Percentiles rank a stretch among this genome's conserved stretches.
phyloP scores from a whole-genome alignment of 805 yeast species.

The Jamesozyma jinghongensis region DNA sequence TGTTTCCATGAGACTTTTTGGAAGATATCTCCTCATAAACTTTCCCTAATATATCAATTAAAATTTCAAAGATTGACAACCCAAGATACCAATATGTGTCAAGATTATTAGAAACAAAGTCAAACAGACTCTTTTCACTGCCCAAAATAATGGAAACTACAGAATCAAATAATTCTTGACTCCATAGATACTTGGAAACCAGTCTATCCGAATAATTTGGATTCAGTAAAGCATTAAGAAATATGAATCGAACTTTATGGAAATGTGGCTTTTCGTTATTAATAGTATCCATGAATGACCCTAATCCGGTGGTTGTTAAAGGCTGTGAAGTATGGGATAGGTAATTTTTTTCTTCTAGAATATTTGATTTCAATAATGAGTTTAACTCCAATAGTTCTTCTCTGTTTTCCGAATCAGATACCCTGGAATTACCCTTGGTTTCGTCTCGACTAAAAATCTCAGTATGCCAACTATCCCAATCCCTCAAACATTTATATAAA shows the following conservation, averaged over 20 bases:
- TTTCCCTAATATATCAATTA: constrained; percentile 36
- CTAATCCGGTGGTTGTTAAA: constrained; percentile 10
- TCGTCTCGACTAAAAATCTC: constrained; percentile 23
- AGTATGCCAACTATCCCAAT: constrained; percentile 31
- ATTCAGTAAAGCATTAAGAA: constrained; percentile 24
- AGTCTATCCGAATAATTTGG: constrained; percentile 19
- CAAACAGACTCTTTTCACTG: constrained; percentile 21
- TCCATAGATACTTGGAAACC: constrained; percentile 35
- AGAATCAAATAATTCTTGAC: constrained; percentile 27
- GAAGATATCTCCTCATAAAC: constrained; percentile 25
- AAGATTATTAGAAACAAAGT: constrained; percentile 11
- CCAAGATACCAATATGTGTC: constrained; percentile 13
- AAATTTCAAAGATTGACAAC: constrained; percentile 37
- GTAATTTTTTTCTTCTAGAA: constrained; percentile 16
- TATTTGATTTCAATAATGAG: constrained; percentile 27
- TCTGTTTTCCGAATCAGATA: constrained; percentile 4
- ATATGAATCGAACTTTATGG: constrained; percentile 31
- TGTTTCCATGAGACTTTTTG: constrained; percentile 27
- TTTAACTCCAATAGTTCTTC: constrained; percentile 21
- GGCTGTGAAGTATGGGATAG: constrained; percentile 5
- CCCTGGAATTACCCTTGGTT: constrained; percentile 4
- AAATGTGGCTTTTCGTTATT: constrained; percentile 29
- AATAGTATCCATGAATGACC: constrained; percentile 20
- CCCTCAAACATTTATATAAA: constrained; percentile 28
- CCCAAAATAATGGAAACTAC: constrained; percentile 28